Evolutionary conservation across 805 yeast genomes (phyloP).

Genomic region (Candida yuanshanica): DNA sequence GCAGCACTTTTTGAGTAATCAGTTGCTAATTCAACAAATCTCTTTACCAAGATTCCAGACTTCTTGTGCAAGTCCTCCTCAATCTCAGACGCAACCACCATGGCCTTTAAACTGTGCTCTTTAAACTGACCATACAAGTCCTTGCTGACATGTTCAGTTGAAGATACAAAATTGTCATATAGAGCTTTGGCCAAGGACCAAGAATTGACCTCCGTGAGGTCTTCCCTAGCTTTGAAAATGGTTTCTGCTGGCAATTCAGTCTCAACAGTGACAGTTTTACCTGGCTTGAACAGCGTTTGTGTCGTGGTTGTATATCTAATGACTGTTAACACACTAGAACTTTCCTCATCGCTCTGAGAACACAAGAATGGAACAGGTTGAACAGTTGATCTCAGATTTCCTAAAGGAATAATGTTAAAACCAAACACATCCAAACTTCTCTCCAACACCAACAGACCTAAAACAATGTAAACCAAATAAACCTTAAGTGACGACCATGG

Average conservation of each 20-base stretch:
- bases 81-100: neutral
- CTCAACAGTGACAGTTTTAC: slow-evolving; percentile 9
- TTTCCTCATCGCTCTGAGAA: too few species aligned
- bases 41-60: too few species aligned
- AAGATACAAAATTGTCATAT: slow-evolving; percentile 3
- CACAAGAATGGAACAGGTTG: too few species aligned
- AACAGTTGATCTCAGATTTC: too few species aligned
- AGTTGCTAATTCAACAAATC: too few species aligned
- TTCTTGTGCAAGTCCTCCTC: too few species aligned
- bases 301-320: slow-evolving; percentile 14
- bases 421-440: slow-evolving; percentile 13
- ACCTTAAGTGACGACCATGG: slow-evolving; percentile 5
- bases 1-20: too few species aligned
- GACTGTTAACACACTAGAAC: slow-evolving; percentile 6
- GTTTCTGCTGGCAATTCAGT: slow-evolving; percentile 7
- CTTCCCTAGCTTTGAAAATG: neutral
- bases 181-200: slow-evolving; percentile 10
- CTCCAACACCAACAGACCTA: slow-evolving; percentile 17
- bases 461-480: slow-evolving; percentile 9
- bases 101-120: neutral
- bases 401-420: neutral
- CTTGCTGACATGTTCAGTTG: neutral
- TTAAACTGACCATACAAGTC: neutral
- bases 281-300: slow-evolving; percentile 11
- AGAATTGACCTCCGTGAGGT: slow-evolving; percentile 1